A percentile compares a stretch with the other conserved stretches of the same genome.
Conservation (phyloP, 495 filamentous ascomycete genomes). For the Pseudevernia furfuracea region DNA sequence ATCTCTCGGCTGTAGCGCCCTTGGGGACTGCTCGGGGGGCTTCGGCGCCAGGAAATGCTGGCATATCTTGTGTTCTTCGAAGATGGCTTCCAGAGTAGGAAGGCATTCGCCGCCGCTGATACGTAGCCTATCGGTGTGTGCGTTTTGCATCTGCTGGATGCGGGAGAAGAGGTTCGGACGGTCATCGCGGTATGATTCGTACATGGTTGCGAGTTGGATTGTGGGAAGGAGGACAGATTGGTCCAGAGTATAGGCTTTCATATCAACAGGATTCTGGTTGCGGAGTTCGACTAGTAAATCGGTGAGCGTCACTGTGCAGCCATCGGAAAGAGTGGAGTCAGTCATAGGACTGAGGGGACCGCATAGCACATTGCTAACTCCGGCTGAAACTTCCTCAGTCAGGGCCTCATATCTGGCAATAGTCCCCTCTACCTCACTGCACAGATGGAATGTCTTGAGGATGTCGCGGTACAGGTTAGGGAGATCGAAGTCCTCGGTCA, state of each 20-base stretch:
- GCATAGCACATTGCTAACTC: constrained; percentile 13
- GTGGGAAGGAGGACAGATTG: constrained; percentile 6
- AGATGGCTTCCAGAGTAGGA: not conserved
- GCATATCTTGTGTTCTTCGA: constrained; percentile 3
- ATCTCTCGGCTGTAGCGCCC: not conserved
- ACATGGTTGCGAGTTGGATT: constrained; percentile 16
- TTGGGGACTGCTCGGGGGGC: not conserved
- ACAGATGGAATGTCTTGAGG: constrained; percentile 8
- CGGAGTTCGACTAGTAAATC: not conserved
- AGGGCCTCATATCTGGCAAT: not conserved
- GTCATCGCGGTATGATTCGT: constrained; percentile 1
- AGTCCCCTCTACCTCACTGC: constrained; percentile 1
- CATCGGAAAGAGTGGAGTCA: not conserved
- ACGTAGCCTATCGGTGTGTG: not conserved
- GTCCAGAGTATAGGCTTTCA: not conserved
- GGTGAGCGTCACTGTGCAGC: not conserved
- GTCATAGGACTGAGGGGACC: not conserved
- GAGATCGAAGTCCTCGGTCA: constrained; percentile 7
- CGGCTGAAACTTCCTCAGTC: not conserved
- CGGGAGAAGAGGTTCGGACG: not conserved
- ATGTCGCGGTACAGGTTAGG: constrained; percentile 12
- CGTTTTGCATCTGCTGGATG: not conserved
- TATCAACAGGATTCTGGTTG: not conserved
- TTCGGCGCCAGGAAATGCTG: constrained; percentile 5
- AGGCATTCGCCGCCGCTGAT: constrained; percentile 1